Percentiles rank a stretch among this genome's conserved stretches.
Evolutionary conservation across 225 moss, liverwort and hornwort species (phyloP).

Genomic region (Marchantia polymorpha): DNA sequence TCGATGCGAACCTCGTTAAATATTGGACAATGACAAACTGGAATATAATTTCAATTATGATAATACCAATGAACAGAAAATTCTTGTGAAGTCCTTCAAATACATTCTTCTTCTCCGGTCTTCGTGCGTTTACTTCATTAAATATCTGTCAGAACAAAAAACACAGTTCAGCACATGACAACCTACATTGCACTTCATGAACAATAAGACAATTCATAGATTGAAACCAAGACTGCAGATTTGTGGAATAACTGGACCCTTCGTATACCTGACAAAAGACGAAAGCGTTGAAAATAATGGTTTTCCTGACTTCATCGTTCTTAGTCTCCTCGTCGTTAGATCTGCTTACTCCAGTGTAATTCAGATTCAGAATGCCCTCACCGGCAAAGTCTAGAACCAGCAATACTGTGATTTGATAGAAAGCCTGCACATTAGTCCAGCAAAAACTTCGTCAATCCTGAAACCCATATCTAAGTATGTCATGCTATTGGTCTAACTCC

Average conservation of each 20-base stretch:
- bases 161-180: neutral
- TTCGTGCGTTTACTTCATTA: conserved; percentile 88
- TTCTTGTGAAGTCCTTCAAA: conserved; percentile 63
- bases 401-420: conserved; percentile 66
- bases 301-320: conserved; percentile 37
- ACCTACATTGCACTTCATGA: neutral
- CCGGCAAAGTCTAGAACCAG: conserved; percentile 62
- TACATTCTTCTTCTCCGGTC: conserved; percentile 51
- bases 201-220: neutral
- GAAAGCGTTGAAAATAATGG: conserved; percentile 90
- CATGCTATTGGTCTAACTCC: too few relatives aligned
- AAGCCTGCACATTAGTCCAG: conserved; percentile 40
- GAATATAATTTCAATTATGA: conserved; percentile 42
- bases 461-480: too few relatives aligned
- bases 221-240: neutral
- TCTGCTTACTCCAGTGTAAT: neutral
- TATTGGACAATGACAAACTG: conserved; percentile 86
- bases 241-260: too few relatives aligned
- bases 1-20: conserved; percentile 68
- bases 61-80: conserved; percentile 62
- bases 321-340: neutral
- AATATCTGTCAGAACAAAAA: conserved; percentile 48
- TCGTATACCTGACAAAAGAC: conserved; percentile 78
- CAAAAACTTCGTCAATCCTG: neutral
- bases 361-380: conserved; percentile 50